These are phyloP conservation scores for Alternaria tenuissima DNA, from an alignment of 2,329 filamentous ascomycete species.

Conservation along the genomic window DNA sequence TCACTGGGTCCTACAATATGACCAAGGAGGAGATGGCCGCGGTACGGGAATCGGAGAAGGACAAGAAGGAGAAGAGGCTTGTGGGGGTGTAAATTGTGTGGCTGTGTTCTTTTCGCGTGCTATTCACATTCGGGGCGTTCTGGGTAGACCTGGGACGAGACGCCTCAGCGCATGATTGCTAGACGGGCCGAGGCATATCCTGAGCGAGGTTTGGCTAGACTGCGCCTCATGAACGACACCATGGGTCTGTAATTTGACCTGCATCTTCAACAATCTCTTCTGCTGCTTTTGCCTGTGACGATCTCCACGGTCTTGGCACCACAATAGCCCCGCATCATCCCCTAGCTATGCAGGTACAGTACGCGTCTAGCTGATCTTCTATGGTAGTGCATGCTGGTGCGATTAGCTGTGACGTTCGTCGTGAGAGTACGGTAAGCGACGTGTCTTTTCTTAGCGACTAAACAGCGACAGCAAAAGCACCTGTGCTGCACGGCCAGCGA, in stretches of 20 bases:
- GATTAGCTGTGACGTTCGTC: not conserved
- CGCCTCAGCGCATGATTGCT: slow-evolving; percentile 1
- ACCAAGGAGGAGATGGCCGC: slow-evolving; percentile 77
- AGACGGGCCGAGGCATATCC: slow-evolving; percentile 8
- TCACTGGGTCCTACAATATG: slow-evolving; percentile 77
- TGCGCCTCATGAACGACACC: not conserved
- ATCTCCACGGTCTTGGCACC: slow-evolving; percentile 5
- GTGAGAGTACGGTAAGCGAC: slow-evolving; percentile 6
- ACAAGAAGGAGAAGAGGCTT: slow-evolving; percentile 77
- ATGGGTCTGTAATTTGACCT: slow-evolving; percentile 4
- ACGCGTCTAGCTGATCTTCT: not conserved
- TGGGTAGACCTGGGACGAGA: slow-evolving; percentile 24
- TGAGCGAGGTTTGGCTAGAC: not conserved
- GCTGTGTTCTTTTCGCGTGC: slow-evolving; percentile 12
- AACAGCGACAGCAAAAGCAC: not conserved
- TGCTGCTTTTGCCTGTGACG: slow-evolving; percentile 10
- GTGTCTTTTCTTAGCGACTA: slow-evolving; percentile 3
- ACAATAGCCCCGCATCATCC: not conserved
- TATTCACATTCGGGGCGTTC: slow-evolving; percentile 16
- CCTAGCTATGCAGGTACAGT: slow-evolving; percentile 2
- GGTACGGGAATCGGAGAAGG: slow-evolving; percentile 71
- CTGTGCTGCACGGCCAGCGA: not conserved
- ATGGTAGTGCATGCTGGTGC: not conserved
- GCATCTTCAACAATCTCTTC: slow-evolving; percentile 2
- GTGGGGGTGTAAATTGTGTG: slow-evolving; percentile 35